Evolutionary conservation across 108 stramenopile species (phyloP).

Genomic region (Heterococcus sp.): DNA sequence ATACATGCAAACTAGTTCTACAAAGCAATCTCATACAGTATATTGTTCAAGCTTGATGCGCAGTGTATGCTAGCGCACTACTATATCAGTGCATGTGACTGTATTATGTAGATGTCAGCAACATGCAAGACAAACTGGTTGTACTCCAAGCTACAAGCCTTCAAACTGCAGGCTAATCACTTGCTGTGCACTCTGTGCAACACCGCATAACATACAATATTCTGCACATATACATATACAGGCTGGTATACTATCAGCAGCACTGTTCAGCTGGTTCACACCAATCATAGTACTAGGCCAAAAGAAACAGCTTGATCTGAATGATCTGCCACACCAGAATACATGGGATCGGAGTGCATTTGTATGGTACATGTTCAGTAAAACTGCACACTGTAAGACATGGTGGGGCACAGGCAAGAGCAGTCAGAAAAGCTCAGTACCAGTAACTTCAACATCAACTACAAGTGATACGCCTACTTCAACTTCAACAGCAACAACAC

Average conservation of each 20-base stretch:
- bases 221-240: no score
- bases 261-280: constrained; percentile 37
- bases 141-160: no score
- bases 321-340: constrained; percentile 25
- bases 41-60: no score
- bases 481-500: not conserved
- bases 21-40: no score
- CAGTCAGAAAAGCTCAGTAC: constrained; percentile 7
- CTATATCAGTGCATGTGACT: no score
- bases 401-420: not conserved
- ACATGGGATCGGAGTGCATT: not conserved
- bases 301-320: constrained; percentile 18
- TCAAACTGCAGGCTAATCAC: not conserved
- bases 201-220: no score
- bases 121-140: no score
- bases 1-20: no score
- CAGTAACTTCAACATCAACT: not conserved
- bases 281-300: constrained; percentile 20
- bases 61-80: no score
- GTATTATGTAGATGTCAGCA: no score
- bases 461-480: not conserved
- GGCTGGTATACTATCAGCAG: constrained; percentile 14
- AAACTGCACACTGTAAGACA: not conserved
- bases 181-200: not conserved
- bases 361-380: not conserved